These are phyloP conservation scores for Neurospora terricola DNA, from an alignment of 495 filamentous ascomycete species.

Conservation along the genomic window DNA sequence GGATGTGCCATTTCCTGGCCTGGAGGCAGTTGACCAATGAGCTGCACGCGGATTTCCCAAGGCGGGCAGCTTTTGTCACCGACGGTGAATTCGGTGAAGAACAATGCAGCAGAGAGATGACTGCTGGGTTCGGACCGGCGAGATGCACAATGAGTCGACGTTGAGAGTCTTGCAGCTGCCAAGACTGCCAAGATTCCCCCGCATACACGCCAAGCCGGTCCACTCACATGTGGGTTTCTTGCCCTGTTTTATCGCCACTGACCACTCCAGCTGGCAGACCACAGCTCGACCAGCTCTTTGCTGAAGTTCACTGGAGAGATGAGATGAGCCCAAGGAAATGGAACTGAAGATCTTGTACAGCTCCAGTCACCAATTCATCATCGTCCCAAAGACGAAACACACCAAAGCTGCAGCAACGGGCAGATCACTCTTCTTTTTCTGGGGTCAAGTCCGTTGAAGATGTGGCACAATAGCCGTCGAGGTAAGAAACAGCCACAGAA, in stretches of 20 bases:
- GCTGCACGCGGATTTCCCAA: too few relatives aligned
- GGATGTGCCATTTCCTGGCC: background rate
- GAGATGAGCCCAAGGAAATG: too few relatives aligned
- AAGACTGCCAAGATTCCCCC: background rate
- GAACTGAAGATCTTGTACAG: too few relatives aligned
- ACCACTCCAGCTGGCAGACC: background rate
- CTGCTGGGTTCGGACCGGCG: too few relatives aligned
- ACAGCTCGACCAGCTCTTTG: too few relatives aligned
- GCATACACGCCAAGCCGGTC: background rate
- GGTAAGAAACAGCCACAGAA: background rate
- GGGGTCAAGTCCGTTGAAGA: background rate
- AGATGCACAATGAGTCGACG: too few relatives aligned
- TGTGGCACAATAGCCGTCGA: background rate
- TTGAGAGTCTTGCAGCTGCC: too few relatives aligned
- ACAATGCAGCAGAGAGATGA: too few relatives aligned
- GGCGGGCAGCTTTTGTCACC: too few relatives aligned
- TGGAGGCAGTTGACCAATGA: background rate
- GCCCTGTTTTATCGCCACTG: background rate
- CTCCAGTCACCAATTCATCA: too few relatives aligned
- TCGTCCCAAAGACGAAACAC: background rate
- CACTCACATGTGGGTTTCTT: background rate
- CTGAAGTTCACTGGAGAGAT: too few relatives aligned
- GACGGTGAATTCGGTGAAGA: too few relatives aligned
- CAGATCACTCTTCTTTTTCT: background rate
- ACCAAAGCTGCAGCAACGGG: background rate